Evolutionary conservation across 306 rosid species (phyloP), one percentile per base, ranked within the genome.

Genomic region (Adenanthera pavonina): DNA sequence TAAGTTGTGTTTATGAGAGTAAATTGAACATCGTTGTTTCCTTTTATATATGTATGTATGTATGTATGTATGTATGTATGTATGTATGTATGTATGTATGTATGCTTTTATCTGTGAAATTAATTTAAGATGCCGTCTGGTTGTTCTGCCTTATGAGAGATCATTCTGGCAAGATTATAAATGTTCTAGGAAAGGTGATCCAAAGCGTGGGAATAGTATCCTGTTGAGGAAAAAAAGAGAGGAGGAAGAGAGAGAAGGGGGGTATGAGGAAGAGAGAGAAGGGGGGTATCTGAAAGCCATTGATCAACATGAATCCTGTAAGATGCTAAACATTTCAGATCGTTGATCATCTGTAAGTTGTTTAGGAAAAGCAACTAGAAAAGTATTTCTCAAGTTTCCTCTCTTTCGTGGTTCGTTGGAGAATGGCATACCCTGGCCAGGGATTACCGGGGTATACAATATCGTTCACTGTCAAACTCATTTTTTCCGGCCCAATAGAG

Each of bases 401-500:
- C 89, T 91, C 60, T 61, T 88, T 54, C 82, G 80, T 36, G 69
- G 78, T 6, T 83, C 81, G 34, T 66, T 81, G 25, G 86, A 30
- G 15, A 48, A 52, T 0, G 92, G 82, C 93, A 89, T 91, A 33
- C 90, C 93, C 41, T 79, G 87, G 46, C 80, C 84, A 7, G 60
- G 66, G 43, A 91, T 67, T 30, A 85, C 91, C 89, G 19, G 89
- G 91, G 25, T 40, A 74, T 36, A 91, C 72, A 69, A 88, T 64
- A 25, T 88, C 90, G 2, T 81, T 77, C 5, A 85, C 33, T 33
- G 40, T 65, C 76, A 88, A 61, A 6, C 57, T 83, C 87, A 77
- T 83, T 0, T 56, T 62, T 62, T 13, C 8, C 43, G 97, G n/a
- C 92, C 91, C 74, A 93, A 60, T 2, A 90, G 59, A 19, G 98